Percentiles rank a stretch among this genome's conserved stretches.
phyloP scores from a whole-genome alignment of 306 rosid species.

The Acacia melanoxylon region DNA sequence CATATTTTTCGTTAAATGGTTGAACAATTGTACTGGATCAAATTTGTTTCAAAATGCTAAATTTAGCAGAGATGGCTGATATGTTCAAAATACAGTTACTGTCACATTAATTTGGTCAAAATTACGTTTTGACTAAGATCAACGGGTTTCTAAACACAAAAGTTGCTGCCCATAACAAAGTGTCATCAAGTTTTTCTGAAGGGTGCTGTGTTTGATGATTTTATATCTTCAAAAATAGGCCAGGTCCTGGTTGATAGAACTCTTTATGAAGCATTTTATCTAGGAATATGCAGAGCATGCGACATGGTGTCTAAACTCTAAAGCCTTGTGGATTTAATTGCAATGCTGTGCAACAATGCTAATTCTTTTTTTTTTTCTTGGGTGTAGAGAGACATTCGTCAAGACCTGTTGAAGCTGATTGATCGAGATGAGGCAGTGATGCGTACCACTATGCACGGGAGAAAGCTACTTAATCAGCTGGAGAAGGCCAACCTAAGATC shows the following conservation, averaged over 20 bases:
- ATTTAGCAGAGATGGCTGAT: neutral
- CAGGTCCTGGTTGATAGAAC: neutral
- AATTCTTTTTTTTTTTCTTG: neutral
- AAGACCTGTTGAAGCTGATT: conserved; percentile 37
- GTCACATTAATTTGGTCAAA: too few species aligned
- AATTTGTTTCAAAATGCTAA: neutral
- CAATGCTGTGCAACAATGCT: neutral
- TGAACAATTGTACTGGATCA: neutral
- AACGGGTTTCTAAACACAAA: neutral
- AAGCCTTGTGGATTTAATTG: neutral
- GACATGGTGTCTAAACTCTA: neutral
- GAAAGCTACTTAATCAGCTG: conserved; percentile 46
- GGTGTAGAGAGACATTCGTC: conserved; percentile 35
- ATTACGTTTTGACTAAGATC: too few species aligned
- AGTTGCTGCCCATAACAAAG: neutral
- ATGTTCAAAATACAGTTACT: too few species aligned
- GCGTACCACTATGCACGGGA: conserved; percentile 50
- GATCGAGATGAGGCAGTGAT: conserved; percentile 27
- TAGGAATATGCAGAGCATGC: neutral
- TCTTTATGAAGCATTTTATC: neutral
- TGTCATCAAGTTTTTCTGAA: neutral
- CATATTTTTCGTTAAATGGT: neutral
- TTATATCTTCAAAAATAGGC: neutral
- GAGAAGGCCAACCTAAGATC: conserved; percentile 21
- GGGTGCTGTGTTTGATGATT: neutral